A percentile compares a stretch with the other conserved stretches of the same genome.
These are phyloP conservation scores for Hanseniaspora nectarophila DNA, from an alignment of 805 yeast species.

Conservation along the genomic window DNA sequence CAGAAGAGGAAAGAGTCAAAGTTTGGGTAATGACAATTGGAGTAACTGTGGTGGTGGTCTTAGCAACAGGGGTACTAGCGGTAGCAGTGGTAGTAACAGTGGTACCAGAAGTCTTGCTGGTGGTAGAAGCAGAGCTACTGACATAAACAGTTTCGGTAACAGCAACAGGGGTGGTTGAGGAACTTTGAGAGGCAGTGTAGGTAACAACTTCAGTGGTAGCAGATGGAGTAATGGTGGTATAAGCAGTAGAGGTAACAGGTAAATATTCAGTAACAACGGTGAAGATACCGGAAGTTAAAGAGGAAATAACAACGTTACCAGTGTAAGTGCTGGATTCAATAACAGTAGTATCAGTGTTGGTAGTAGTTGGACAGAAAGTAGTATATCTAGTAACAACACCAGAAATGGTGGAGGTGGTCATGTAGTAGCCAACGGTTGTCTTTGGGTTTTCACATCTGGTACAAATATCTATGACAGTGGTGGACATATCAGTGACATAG, in stretches of 20 bases:
- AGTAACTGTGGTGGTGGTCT: background rate
- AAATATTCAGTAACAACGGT: slow-evolving; percentile 18
- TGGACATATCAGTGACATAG: slow-evolving; percentile 14
- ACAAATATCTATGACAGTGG: slow-evolving; percentile 15
- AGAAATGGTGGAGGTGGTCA: slow-evolving; percentile 5
- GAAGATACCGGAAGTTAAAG: slow-evolving; percentile 16
- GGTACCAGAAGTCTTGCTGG: background rate
- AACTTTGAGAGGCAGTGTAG: background rate
- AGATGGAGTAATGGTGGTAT: background rate
- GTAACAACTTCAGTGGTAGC: background rate
- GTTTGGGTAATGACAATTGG: slow-evolving; percentile 1
- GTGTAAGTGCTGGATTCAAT: slow-evolving; percentile 15
- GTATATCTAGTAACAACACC: slow-evolving; percentile 15
- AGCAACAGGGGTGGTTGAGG: slow-evolving; percentile 9
- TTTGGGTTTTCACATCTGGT: slow-evolving; percentile 14
- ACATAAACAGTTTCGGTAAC: background rate
- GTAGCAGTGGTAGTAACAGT: background rate
- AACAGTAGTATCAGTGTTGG: slow-evolving; percentile 11
- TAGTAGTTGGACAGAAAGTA: slow-evolving; percentile 14
- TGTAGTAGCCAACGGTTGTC: slow-evolving; percentile 15
- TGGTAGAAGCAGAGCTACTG: slow-evolving; percentile 1
- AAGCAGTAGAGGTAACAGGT: slow-evolving; percentile 15
- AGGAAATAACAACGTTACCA: slow-evolving; percentile 16
- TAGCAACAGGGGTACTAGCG: background rate
- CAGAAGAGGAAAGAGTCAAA: slow-evolving; percentile 10